Evolutionary conservation across 2,329 filamentous ascomycete genomes (phyloP).

Genomic region (Chaetomium sp.): DNA sequence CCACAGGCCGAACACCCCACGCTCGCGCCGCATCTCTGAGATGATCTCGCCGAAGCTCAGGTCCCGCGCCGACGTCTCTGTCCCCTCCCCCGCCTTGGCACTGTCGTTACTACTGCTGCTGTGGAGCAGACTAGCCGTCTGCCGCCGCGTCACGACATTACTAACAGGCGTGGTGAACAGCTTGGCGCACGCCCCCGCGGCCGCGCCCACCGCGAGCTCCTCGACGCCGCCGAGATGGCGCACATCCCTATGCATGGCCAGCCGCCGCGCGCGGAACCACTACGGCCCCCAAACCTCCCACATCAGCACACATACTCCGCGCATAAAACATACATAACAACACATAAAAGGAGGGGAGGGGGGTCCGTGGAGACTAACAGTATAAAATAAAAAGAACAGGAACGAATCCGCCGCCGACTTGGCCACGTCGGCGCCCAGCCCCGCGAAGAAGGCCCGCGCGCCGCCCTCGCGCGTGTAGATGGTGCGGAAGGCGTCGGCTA

Average conservation of each 20-base stretch:
- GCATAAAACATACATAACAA: background rate
- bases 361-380: constrained; percentile 42
- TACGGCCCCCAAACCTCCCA: background rate
- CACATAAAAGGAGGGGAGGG: no score
- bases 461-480: constrained; percentile 76
- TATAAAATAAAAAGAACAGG: constrained; percentile 85
- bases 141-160: constrained; percentile 80
- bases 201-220: constrained; percentile 72
- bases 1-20: constrained; percentile 73
- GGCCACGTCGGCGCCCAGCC: constrained; percentile 63
- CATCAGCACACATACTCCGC: background rate
- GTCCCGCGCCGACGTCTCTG: constrained; percentile 31
- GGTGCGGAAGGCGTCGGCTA: constrained; percentile 68
- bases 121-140: constrained; percentile 55
- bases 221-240: constrained; percentile 62
- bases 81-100: background rate
- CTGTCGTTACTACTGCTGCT: background rate
- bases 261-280: constrained; percentile 43
- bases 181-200: constrained; percentile 74
- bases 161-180: constrained; percentile 77
- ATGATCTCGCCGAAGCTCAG: constrained; percentile 60
- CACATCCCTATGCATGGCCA: constrained; percentile 43
- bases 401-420: constrained; percentile 76
- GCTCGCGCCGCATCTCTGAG: constrained; percentile 65
- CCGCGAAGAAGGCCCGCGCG: constrained; percentile 68